A percentile compares a stretch with the other conserved stretches of the same genome.
Conservation (phyloP, 768 basidiomycete genomes). For the Mycena capillaripes region DNA sequence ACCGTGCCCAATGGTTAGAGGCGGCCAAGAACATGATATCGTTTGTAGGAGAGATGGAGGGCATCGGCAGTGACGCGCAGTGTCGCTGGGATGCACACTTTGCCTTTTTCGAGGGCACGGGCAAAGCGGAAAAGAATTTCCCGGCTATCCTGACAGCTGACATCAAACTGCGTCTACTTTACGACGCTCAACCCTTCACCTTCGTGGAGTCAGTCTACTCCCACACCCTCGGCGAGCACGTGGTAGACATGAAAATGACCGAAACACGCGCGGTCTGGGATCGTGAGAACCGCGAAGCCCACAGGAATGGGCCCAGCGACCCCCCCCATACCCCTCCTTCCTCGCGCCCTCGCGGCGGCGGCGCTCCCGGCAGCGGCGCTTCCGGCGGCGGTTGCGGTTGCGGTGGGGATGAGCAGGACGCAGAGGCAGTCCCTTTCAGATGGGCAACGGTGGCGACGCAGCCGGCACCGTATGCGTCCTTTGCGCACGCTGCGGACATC, state of each 20-base stretch:
- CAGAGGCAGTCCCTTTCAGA: constrained; percentile 20
- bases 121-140: too few relatives aligned
- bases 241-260: too few relatives aligned
- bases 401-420: not conserved
- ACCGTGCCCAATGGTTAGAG: not conserved
- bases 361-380: not conserved
- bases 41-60: not conserved
- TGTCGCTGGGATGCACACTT: not conserved
- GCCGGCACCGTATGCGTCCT: constrained; percentile 28
- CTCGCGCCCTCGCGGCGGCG: not conserved
- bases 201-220: too few relatives aligned
- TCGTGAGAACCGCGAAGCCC: too few relatives aligned
- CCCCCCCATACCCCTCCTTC: not conserved
- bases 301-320: not conserved
- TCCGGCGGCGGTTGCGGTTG: not conserved
- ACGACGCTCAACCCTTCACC: too few relatives aligned
- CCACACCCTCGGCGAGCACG: too few relatives aligned
- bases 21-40: not conserved
- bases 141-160: too few relatives aligned
- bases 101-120: too few relatives aligned
- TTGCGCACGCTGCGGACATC: constrained; percentile 27
- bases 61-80: not conserved
- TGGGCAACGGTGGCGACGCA: constrained; percentile 19
- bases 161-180: too few relatives aligned
- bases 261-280: too few relatives aligned